A percentile compares a stretch with the other conserved stretches of the same genome.
phyloP scores from a whole-genome alignment of 768 basidiomycete genomes.

The Mycena rosella region DNA sequence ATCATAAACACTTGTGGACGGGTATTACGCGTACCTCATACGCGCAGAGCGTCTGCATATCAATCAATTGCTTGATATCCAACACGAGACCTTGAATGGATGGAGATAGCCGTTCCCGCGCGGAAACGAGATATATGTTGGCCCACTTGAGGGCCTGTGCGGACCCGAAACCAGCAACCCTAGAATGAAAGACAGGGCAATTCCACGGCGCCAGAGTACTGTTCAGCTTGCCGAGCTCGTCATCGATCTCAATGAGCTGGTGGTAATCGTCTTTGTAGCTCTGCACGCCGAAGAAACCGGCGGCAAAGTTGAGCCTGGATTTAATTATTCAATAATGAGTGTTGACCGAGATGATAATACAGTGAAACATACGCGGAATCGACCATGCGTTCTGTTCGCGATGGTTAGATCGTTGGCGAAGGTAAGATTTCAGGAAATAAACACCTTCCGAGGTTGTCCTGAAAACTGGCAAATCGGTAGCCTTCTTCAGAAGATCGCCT shows the following conservation, averaged over 20 bases:
- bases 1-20: no score
- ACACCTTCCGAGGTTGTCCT: constrained; percentile 71
- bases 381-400: constrained; percentile 59
- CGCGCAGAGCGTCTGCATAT: constrained; percentile 6
- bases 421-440: constrained; percentile 51
- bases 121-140: background rate
- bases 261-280: constrained; percentile 66
- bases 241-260: constrained; percentile 70
- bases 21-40: background rate
- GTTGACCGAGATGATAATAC: background rate
- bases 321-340: background rate
- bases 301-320: constrained; percentile 55
- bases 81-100: background rate
- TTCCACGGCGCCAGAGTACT: constrained; percentile 13
- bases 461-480: constrained; percentile 69
- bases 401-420: constrained; percentile 45
- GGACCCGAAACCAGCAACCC: background rate
- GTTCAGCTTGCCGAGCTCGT: background rate
- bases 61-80: background rate
- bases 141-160: constrained; percentile 12
- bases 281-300: constrained; percentile 72
- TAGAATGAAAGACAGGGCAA: background rate
- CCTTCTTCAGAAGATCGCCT: constrained; percentile 55
- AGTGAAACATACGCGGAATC: constrained; percentile 53
- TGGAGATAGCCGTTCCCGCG: background rate